A percentile compares a stretch with the other conserved stretches of the same genome.
Evolutionary conservation across 75 land plant genomes (phyloP).

Genomic region (Larix kaempferi): DNA sequence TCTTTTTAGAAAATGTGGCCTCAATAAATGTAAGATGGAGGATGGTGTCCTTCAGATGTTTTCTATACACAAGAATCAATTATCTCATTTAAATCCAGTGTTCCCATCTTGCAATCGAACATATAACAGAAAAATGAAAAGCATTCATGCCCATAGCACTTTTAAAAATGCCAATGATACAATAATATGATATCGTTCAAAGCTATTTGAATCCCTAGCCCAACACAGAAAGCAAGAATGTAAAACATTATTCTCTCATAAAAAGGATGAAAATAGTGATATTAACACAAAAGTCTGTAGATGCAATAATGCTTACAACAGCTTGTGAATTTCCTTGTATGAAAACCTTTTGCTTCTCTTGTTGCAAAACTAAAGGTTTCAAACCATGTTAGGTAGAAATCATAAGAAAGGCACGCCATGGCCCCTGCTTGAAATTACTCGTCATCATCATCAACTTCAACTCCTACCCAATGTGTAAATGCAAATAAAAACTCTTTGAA

Average conservation of each 20-base stretch:
- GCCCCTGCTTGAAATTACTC: background rate
- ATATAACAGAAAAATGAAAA: background rate
- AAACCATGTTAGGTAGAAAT: background rate
- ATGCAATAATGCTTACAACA: background rate
- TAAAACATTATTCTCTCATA: background rate
- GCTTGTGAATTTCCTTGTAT: background rate
- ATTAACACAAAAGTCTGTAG: background rate
- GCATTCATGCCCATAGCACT: background rate
- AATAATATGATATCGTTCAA: background rate
- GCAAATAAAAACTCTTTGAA: slow-evolving; percentile 73
- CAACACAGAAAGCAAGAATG: background rate
- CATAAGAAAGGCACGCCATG: background rate
- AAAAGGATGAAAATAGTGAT: background rate
- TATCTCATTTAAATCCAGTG: too few relatives aligned
- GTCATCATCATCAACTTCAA: slow-evolving; percentile 43
- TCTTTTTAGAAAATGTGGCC: background rate
- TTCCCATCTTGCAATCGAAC: background rate
- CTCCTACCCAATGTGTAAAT: slow-evolving; percentile 66
- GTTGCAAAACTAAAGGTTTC: background rate
- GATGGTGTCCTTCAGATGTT: background rate
- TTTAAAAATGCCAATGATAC: background rate
- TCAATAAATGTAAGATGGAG: background rate
- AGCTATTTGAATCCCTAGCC: background rate
- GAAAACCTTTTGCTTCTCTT: slow-evolving; percentile 3
- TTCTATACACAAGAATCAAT: background rate